Conservation (phyloP, 2,329 filamentous ascomycete genomes). For the Tolypocladium guangdongense region DNA sequence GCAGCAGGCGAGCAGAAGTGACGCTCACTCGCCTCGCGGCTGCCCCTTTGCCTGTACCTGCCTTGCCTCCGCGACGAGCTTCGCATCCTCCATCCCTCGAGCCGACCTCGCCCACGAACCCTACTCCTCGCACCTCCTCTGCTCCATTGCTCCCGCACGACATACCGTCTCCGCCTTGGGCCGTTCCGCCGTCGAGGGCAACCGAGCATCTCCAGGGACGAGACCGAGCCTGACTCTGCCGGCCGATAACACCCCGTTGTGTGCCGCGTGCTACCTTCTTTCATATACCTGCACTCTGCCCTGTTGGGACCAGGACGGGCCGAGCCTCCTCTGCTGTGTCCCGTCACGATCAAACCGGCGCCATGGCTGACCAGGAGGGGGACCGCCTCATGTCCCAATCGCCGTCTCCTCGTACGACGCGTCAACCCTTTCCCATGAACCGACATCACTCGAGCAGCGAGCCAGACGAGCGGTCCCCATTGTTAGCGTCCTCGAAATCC, state of each 20-base stretch:
- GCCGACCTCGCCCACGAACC: background rate
- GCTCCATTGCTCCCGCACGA: background rate
- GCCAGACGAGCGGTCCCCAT: constrained; percentile 33
- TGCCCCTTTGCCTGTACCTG: background rate
- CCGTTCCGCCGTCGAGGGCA: background rate
- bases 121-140: background rate
- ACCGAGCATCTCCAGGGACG: background rate
- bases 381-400: constrained; percentile 18
- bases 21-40: background rate
- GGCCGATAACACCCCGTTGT: background rate
- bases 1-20: background rate
- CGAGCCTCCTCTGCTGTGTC: background rate
- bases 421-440: constrained; percentile 14
- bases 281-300: too few species aligned
- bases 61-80: background rate
- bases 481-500: constrained; percentile 29
- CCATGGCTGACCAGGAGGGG: constrained; percentile 20
- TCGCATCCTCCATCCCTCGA: background rate
- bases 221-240: background rate
- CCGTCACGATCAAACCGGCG: background rate
- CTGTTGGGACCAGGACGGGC: background rate
- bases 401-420: constrained; percentile 19
- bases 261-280: background rate
- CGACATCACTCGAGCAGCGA: constrained; percentile 18
- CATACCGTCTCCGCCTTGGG: background rate